These are phyloP conservation scores for Saposhnikovia divaricata DNA, from an alignment of 129 eudicot genomes.

Conservation along the genomic window DNA sequence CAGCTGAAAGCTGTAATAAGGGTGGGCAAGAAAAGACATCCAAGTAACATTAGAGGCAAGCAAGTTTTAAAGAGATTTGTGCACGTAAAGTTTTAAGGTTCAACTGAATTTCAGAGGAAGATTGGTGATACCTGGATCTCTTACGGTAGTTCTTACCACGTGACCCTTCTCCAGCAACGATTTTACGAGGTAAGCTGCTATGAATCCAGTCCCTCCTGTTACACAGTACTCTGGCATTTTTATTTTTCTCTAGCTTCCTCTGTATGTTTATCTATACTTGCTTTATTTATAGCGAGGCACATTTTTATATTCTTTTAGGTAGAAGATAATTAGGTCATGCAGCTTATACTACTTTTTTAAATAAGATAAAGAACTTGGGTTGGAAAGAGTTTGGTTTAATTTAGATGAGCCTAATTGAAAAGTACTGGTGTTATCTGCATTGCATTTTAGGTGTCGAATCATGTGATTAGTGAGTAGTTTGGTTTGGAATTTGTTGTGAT, in stretches of 20 bases:
- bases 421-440: not conserved
- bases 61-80: too few species aligned
- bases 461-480: not conserved
- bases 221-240: conserved; percentile 78
- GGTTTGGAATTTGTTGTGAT: not conserved
- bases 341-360: not conserved
- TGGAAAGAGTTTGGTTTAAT: not conserved
- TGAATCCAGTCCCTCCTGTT: conserved; percentile 88
- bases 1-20: too few species aligned
- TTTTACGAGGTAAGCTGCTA: conserved; percentile 58
- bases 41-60: too few species aligned
- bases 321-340: not conserved
- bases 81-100: not conserved
- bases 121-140: conserved; percentile 64
- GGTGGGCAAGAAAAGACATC: too few species aligned
- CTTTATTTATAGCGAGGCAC: conserved; percentile 1
- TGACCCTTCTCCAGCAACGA: conserved; percentile 56
- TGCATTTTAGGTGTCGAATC: not conserved
- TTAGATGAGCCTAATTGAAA: not conserved
- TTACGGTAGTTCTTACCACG: conserved; percentile 56
- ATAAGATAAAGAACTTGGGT: not conserved
- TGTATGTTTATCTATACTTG: not conserved
- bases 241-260: not conserved
- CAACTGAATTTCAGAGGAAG: not conserved
- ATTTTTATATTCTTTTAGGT: not conserved